phyloP scores from a whole-genome alignment of 2,329 filamentous ascomycete genomes.

The Aspergillus fijiensis region DNA sequence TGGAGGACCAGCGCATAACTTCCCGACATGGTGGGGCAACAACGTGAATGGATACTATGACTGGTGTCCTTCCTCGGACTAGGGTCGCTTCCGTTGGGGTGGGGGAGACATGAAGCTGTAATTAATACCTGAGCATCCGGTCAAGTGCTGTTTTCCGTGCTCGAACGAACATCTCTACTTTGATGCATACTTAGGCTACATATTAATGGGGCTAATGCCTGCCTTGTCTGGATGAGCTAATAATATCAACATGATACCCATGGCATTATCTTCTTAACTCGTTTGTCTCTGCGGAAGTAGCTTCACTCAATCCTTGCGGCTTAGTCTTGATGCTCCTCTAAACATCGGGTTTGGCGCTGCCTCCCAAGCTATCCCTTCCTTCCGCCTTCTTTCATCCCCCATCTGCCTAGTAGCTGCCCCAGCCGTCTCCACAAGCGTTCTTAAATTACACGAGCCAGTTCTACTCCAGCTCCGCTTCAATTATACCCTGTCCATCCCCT shows the following conservation, averaged over 20 bases:
- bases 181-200: neutral
- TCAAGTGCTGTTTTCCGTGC: neutral
- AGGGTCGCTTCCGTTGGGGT: neutral
- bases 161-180: neutral
- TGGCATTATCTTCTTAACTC: no score
- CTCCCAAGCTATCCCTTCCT: no score
- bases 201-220: neutral
- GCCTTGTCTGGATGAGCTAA: no score
- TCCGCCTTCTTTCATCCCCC: no score
- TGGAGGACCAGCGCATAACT: slow-evolving; percentile 37
- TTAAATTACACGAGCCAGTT: no score
- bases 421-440: no score
- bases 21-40: slow-evolving; percentile 42
- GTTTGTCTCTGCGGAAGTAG: no score
- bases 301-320: no score
- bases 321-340: no score
- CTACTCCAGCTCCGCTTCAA: slow-evolving; percentile 2
- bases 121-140: neutral
- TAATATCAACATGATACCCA: no score
- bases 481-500: neutral
- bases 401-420: no score
- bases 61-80: slow-evolving; percentile 2
- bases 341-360: no score
- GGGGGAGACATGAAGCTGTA: neutral
- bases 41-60: slow-evolving; percentile 4